phyloP scores from a whole-genome alignment of 163 green algal genomes.

The Prototheca wickerhamii region DNA sequence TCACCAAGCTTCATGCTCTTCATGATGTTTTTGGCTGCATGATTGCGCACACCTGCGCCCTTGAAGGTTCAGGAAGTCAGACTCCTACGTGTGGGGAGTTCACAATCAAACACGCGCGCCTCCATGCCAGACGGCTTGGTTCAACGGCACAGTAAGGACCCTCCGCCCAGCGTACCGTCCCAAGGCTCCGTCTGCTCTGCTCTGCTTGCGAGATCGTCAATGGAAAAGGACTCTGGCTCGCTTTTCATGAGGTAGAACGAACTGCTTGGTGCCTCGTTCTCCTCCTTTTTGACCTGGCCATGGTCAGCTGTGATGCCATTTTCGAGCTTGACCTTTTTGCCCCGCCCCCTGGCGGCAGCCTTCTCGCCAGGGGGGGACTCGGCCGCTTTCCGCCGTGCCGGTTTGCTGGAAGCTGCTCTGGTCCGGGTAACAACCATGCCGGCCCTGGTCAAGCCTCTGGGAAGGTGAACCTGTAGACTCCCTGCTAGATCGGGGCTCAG shows the following conservation, averaged over 20 bases:
- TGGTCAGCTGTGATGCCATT: too few species aligned
- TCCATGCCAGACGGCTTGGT: not conserved
- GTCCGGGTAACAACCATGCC: too few species aligned
- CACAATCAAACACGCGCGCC: not conserved
- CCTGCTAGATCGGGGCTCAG: too few species aligned
- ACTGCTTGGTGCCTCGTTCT: not conserved
- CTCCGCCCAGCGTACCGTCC: constrained; percentile 29
- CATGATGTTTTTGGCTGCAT: constrained; percentile 47
- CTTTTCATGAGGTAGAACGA: constrained; percentile 54
- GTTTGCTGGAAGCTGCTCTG: too few species aligned
- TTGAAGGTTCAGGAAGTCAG: not conserved
- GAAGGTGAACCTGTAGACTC: too few species aligned
- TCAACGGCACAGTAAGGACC: not conserved
- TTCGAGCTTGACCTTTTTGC: too few species aligned
- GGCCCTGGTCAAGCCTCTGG: too few species aligned
- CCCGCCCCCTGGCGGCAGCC: too few species aligned
- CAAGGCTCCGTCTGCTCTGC: constrained; percentile 39
- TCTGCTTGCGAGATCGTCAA: constrained; percentile 43
- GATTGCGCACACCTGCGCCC: constrained; percentile 21
- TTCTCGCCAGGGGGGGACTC: too few species aligned
- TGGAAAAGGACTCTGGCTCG: constrained; percentile 56
- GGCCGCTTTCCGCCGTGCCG: too few species aligned
- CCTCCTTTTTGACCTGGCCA: too few species aligned
- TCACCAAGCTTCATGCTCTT: constrained; percentile 36
- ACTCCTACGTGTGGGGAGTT: not conserved